phyloP scores from a whole-genome alignment of 2,329 filamentous ascomycete species.

The Pseudogymnoascus sp. region DNA sequence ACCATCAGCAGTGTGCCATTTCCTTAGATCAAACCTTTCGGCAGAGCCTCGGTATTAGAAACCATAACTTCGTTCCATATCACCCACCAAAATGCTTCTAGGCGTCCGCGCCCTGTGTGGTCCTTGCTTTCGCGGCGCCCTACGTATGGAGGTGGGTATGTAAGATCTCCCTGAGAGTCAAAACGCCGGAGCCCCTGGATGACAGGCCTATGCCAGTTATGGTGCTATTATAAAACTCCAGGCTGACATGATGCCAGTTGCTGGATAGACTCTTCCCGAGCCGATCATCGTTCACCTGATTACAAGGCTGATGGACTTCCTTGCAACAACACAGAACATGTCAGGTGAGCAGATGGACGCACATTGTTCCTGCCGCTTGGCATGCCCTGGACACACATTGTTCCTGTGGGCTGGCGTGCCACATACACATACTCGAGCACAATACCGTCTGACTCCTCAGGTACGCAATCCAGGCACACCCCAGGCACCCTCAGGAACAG shows the following conservation, averaged over 20 bases:
- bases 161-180: neutral
- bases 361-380: neutral
- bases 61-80: neutral
- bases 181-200: conserved; percentile 3
- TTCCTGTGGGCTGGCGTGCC: neutral
- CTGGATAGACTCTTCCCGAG: conserved; percentile 4
- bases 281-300: neutral
- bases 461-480: neutral
- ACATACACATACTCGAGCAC: neutral
- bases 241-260: neutral
- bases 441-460: neutral
- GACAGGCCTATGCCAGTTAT: neutral
- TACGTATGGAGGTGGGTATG: neutral
- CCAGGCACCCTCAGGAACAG: neutral
- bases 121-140: neutral
- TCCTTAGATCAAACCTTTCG: neutral
- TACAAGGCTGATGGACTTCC: neutral
- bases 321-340: neutral
- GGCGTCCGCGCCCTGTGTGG: neutral
- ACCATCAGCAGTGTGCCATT: neutral
- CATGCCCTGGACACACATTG: neutral
- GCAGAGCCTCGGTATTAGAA: conserved; percentile 1
- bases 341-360: neutral
- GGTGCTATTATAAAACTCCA: conserved; percentile 9
- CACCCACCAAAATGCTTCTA: neutral